phyloP scores from a whole-genome alignment of 1,139 yeast genomes.

The Candida tetrigidarum region DNA sequence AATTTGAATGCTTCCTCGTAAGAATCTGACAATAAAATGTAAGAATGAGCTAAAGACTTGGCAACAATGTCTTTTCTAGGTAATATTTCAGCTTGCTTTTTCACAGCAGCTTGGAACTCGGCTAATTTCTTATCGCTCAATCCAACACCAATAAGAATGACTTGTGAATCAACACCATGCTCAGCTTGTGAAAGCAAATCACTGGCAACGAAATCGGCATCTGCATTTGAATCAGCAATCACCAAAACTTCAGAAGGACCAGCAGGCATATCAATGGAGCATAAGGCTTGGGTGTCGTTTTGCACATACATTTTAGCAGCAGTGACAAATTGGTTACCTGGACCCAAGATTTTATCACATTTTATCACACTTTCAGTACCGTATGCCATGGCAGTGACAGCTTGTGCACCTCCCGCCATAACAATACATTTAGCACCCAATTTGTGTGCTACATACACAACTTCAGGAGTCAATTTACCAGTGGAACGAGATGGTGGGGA shows the following conservation, averaged over 20 bases:
- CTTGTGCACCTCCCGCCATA: conserved; percentile 99
- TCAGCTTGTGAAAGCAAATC: conserved; percentile 98
- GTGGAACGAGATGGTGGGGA: conserved; percentile 96
- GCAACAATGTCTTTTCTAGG: conserved; percentile 96
- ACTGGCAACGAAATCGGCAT: conserved; percentile 94
- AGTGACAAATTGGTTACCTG: conserved; percentile 98
- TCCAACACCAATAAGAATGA: conserved; percentile 82
- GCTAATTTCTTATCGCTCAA: conserved; percentile 61
- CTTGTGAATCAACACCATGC: conserved; percentile 98
- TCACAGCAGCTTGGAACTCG: conserved; percentile 79
- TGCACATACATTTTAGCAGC: conserved; percentile 99
- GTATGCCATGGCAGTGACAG: conserved; percentile 97
- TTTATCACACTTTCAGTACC: conserved; percentile 93
- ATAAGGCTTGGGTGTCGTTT: conserved; percentile 92
- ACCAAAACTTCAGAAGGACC: conserved; percentile 99
- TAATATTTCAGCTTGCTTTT: conserved; percentile 78
- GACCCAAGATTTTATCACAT: conserved; percentile 97
- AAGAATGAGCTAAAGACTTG: conserved; percentile 90
- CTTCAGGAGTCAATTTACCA: conserved; percentile 95
- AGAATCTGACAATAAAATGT: conserved; percentile 67
- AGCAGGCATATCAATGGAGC: conserved; percentile 99
- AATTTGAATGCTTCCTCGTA: conserved; percentile 80
- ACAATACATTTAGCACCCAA: conserved; percentile 90
- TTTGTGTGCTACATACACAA: conserved; percentile 95
- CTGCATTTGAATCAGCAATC: conserved; percentile 84